A percentile compares a stretch with the other conserved stretches of the same genome.
Evolutionary conservation across 768 basidiomycete species (phyloP).

Genomic region (Amanita pallidorosea): DNA sequence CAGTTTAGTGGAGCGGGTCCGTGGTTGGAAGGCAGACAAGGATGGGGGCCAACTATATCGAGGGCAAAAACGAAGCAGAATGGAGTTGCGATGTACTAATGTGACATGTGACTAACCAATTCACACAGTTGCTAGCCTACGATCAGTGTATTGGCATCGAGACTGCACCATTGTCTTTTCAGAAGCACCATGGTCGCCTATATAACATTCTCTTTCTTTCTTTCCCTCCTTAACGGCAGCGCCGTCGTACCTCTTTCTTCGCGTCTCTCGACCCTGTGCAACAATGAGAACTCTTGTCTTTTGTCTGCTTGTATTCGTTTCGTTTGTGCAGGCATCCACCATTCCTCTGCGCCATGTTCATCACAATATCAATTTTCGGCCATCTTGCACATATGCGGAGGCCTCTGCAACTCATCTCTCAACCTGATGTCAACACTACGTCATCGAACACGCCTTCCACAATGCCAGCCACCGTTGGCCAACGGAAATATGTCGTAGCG

Average conservation of each 20-base stretch:
- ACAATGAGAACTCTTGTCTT: background rate
- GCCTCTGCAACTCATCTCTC: background rate
- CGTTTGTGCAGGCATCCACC: background rate
- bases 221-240: background rate
- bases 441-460: conserved; percentile 4
- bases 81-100: background rate
- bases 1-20: conserved; percentile 55
- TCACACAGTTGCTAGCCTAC: no score
- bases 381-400: background rate
- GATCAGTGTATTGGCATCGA: background rate
- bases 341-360: background rate
- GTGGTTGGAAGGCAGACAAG: conserved; percentile 52
- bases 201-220: background rate
- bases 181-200: background rate
- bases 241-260: no score
- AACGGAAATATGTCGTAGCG: conserved; percentile 39
- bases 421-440: conserved; percentile 8
- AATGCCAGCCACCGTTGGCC: conserved; percentile 3
- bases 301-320: background rate
- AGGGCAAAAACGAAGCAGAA: no score
- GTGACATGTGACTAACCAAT: no score
- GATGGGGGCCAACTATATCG: conserved; percentile 42
- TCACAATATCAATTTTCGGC: background rate
- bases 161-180: background rate
- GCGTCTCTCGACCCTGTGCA: background rate